A percentile compares a stretch with the other conserved stretches of the same genome.
Conservation (phyloP, 768 basidiomycete species). For the Amanita exitialis region DNA sequence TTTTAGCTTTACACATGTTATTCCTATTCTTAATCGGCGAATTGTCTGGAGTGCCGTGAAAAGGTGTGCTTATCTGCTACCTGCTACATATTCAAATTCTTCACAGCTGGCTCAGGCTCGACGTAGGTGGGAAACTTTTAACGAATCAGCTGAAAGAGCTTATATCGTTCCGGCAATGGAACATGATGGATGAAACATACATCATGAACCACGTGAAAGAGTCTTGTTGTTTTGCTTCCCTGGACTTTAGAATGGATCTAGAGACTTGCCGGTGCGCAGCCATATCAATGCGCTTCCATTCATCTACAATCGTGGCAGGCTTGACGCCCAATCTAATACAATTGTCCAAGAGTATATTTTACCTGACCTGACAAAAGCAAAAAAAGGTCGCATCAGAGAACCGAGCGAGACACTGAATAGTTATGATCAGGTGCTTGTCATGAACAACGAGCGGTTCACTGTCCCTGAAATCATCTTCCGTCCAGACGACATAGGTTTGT, state of each 20-base stretch:
- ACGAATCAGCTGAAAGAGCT: conserved; percentile 94
- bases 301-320: conserved; percentile 22
- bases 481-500: conserved; percentile 81
- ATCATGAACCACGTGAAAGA: conserved; percentile 94
- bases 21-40: conserved; percentile 69
- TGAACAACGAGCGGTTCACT: conserved; percentile 88
- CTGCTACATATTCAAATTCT: conserved; percentile 7
- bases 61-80: conserved; percentile 36
- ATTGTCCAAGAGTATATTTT: conserved; percentile 87
- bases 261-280: conserved; percentile 66
- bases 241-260: conserved; percentile 60
- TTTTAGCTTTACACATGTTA: conserved; percentile 89
- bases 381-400: conserved; percentile 44
- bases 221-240: conserved; percentile 78
- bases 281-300: not conserved
- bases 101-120: conserved; percentile 46
- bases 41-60: conserved; percentile 78
- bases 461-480: conserved; percentile 91
- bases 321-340: conserved; percentile 44
- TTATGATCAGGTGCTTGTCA: conserved; percentile 62
- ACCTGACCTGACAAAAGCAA: conserved; percentile 73
- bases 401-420: conserved; percentile 43
- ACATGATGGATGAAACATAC: conserved; percentile 96
- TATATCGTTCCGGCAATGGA: conserved; percentile 93
- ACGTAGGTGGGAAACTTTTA: conserved; percentile 90